A percentile compares a stretch with the other conserved stretches of the same genome.
Evolutionary conservation across 257 asterid genomes (phyloP).

Genomic region (Forsythia suspensa): DNA sequence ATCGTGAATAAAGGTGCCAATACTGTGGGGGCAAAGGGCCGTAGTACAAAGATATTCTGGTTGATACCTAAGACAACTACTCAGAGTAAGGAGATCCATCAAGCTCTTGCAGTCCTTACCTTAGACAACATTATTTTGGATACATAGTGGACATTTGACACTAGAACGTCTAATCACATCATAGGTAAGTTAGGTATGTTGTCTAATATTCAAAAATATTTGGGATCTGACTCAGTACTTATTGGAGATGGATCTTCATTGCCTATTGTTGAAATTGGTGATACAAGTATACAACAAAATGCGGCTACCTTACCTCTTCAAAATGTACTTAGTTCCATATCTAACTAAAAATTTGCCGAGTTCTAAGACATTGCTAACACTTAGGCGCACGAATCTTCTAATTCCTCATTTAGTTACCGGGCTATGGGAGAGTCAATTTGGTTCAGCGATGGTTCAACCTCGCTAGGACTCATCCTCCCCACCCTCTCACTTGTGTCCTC

Average conservation of each 20-base stretch:
- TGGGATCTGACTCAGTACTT: background rate
- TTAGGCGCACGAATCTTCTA: too few relatives aligned
- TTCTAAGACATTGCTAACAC: too few relatives aligned
- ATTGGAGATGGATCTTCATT: background rate
- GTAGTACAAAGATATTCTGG: too few relatives aligned
- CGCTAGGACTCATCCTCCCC: too few relatives aligned
- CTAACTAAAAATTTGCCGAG: background rate
- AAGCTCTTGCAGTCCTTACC: background rate
- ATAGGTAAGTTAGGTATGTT: background rate
- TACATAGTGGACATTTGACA: background rate
- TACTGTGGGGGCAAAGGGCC: too few relatives aligned
- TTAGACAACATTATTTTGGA: background rate
- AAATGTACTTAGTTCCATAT: background rate
- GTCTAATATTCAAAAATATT: background rate
- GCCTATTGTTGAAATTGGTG: too few relatives aligned
- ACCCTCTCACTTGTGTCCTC: too few relatives aligned
- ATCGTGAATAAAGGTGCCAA: background rate
- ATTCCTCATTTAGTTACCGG: too few relatives aligned
- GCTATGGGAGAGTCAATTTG: too few relatives aligned
- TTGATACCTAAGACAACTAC: background rate
- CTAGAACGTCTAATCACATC: background rate
- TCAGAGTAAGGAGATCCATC: background rate
- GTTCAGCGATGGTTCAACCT: too few relatives aligned
- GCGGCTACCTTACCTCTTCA: background rate
- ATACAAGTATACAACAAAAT: too few relatives aligned